These are phyloP conservation scores for Lolium rigidum DNA, from an alignment of 176 grass and related monocot species.

Conservation along the genomic window DNA sequence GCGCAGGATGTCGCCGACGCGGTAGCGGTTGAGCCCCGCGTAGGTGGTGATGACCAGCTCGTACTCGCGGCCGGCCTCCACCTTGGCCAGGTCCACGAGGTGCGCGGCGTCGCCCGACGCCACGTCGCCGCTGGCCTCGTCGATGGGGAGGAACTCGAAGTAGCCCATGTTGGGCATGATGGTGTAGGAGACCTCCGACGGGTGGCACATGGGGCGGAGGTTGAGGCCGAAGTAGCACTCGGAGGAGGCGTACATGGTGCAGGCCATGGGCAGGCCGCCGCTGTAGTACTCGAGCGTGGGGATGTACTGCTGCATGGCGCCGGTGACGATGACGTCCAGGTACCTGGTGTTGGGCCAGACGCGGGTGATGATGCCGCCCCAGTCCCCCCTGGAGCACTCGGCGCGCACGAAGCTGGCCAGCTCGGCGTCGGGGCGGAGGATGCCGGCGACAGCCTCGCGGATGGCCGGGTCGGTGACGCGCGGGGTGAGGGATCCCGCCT, in stretches of 20 bases:
- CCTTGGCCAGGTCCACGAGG: conserved; percentile 52
- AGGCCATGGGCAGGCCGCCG: conserved; percentile 63
- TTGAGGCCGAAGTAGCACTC: conserved; percentile 80
- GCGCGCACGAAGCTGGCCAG: conserved; percentile 56
- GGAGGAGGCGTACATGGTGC: conserved; percentile 72
- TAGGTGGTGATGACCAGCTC: conserved; percentile 82
- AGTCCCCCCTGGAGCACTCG: conserved; percentile 62
- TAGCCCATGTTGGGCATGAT: conserved; percentile 86
- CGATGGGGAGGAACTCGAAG: conserved; percentile 71
- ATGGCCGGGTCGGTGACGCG: conserved; percentile 53
- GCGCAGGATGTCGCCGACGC: conserved; percentile 65
- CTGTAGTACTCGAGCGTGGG: conserved; percentile 73
- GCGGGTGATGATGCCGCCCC: conserved; percentile 63
- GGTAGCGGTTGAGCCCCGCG: conserved; percentile 71
- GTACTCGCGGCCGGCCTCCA: conserved; percentile 63
- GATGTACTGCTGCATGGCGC: conserved; percentile 83
- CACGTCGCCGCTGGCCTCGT: conserved; percentile 31
- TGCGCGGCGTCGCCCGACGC: neutral
- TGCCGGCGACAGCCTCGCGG: conserved; percentile 44
- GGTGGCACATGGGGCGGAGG: conserved; percentile 66
- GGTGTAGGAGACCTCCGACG: conserved; percentile 67
- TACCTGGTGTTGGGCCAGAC: conserved; percentile 79
- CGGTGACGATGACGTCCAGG: conserved; percentile 77
- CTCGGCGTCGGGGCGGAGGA: conserved; percentile 53
- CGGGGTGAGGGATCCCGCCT: conserved; percentile 52